Evolutionary conservation across 345 rosid genomes (phyloP).

Genomic region (Kandelia obovata): DNA sequence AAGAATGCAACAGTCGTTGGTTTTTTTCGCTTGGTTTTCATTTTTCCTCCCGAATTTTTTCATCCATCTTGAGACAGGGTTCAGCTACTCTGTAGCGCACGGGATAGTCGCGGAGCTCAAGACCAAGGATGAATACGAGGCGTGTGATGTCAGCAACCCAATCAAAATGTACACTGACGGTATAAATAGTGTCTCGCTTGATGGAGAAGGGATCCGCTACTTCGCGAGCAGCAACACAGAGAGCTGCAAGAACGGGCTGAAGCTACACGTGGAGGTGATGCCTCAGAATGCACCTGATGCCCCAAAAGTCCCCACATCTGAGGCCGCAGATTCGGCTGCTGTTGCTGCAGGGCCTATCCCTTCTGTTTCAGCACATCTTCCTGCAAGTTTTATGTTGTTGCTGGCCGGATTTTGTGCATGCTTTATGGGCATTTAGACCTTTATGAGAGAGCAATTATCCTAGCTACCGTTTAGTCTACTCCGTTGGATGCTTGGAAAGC

Average conservation of each 20-base stretch:
- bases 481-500: too few species aligned
- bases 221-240: constrained; percentile 40
- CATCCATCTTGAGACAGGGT: constrained; percentile 33
- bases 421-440: constrained; percentile 1
- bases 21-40: not conserved
- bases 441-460: too few species aligned
- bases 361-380: constrained; percentile 30
- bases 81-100: constrained; percentile 46
- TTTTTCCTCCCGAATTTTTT: not conserved
- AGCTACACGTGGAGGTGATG: constrained; percentile 47
- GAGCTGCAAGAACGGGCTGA: constrained; percentile 62
- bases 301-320: not conserved
- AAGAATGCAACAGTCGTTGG: too few species aligned
- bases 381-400: not conserved
- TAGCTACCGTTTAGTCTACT: too few species aligned
- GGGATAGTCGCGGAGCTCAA: constrained; percentile 48
- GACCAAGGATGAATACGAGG: constrained; percentile 45
- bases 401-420: constrained; percentile 21
- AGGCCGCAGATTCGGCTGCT: constrained; percentile 1
- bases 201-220: constrained; percentile 48
- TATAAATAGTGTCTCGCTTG: constrained; percentile 32
- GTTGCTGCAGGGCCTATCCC: constrained; percentile 38
- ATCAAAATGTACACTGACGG: constrained; percentile 49
- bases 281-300: constrained; percentile 11
- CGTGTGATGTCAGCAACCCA: constrained; percentile 52